Evolutionary conservation across 305 asterid genomes (phyloP).

Genomic region (Fraxinus latifolia): DNA sequence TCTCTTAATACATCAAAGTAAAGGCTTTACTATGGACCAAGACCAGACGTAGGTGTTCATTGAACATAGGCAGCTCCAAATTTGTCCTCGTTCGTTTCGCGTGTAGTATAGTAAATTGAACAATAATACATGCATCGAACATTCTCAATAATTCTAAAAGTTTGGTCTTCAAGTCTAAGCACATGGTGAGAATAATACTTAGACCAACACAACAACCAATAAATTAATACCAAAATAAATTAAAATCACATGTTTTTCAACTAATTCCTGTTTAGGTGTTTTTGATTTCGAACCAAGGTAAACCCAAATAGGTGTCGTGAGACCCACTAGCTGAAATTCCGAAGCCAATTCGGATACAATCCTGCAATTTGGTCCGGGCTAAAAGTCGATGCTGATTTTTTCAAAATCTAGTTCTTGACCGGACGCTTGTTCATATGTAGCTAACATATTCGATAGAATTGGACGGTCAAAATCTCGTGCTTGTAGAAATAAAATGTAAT

Average conservation of each 20-base stretch:
- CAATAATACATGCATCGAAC: background rate
- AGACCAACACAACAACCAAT: background rate
- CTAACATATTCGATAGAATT: background rate
- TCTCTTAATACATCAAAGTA: background rate
- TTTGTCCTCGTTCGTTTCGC: background rate
- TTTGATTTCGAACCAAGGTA: background rate
- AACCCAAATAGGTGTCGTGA: background rate
- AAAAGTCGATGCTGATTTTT: background rate
- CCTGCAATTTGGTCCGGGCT: background rate
- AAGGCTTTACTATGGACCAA: conserved; percentile 24
- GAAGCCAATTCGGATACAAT: background rate
- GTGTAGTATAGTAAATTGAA: background rate
- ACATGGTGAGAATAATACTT: background rate
- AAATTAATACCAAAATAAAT: background rate
- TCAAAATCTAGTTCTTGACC: background rate
- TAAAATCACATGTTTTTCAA: background rate
- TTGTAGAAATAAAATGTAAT: background rate
- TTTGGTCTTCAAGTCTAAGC: background rate
- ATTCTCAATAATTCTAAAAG: background rate
- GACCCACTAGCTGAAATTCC: background rate
- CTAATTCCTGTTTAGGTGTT: background rate
- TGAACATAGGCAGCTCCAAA: conserved; percentile 29
- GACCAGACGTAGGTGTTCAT: conserved; percentile 29
- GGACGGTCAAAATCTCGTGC: background rate
- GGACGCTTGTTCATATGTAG: background rate